phyloP scores from a whole-genome alignment of 257 asterid genomes.

The Solanum sitiens region DNA sequence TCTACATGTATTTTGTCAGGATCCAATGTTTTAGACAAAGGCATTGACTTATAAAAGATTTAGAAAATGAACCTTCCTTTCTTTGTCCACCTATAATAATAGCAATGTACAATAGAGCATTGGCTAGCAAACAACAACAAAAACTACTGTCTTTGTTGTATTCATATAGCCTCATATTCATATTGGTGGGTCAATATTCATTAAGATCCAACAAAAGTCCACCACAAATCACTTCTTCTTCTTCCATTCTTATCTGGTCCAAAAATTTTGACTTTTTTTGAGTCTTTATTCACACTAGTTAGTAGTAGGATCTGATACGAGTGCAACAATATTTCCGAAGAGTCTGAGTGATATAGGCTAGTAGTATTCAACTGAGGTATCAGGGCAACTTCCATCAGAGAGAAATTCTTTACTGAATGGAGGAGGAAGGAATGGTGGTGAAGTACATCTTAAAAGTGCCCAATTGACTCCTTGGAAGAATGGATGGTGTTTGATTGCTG shows the following conservation, averaged over 20 bases:
- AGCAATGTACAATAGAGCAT: not conserved
- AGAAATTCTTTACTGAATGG: conserved; percentile 23
- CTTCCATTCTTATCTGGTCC: not conserved
- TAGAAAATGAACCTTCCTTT: not conserved
- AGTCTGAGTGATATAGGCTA: not conserved
- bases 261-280: not conserved
- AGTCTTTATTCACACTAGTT: conserved; percentile 3
- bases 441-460: conserved; percentile 66
- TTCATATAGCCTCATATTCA: not conserved
- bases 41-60: not conserved
- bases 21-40: not conserved
- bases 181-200: not conserved
- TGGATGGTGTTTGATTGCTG: conserved; percentile 54
- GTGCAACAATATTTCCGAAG: not conserved
- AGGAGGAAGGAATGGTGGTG: conserved; percentile 64
- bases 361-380: conserved; percentile 36
- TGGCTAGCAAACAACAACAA: conserved; percentile 1
- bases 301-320: not conserved
- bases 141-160: not conserved
- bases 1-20: conserved; percentile 1
- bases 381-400: conserved; percentile 36
- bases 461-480: conserved; percentile 67
- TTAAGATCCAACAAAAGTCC: not conserved
- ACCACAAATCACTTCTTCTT: not conserved
- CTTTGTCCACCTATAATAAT: not conserved